Percentiles rank a stretch among this genome's conserved stretches.
Evolutionary conservation across 2,329 filamentous ascomycete species (phyloP).

Genomic region (Nemania serpens): DNA sequence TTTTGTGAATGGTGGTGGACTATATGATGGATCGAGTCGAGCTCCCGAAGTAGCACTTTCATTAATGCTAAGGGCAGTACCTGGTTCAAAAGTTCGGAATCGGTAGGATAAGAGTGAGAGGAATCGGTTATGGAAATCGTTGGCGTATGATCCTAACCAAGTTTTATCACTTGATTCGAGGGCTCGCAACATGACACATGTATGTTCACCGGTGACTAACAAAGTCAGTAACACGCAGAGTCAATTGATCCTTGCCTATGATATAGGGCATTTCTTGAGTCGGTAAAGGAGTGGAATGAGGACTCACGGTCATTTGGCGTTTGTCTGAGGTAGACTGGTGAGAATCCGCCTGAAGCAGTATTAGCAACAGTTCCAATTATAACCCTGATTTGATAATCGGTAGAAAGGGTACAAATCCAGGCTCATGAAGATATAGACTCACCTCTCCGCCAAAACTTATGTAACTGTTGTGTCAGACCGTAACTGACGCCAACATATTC

Average conservation of each 20-base stretch:
- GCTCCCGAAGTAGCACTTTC: conserved; percentile 80
- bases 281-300: neutral
- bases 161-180: conserved; percentile 67
- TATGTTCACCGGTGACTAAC: conserved; percentile 86
- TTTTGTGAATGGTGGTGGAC: conserved; percentile 67
- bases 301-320: conserved; percentile 77
- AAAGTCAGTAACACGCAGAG: conserved; percentile 13
- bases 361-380: conserved; percentile 4
- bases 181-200: conserved; percentile 93
- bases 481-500: conserved; percentile 97
- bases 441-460: conserved; percentile 94
- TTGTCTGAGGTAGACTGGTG: conserved; percentile 90
- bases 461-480: conserved; percentile 82
- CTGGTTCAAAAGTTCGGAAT: conserved; percentile 80
- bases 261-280: neutral
- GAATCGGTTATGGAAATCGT: conserved; percentile 96
- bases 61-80: conserved; percentile 83
- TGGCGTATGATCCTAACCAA: conserved; percentile 89
- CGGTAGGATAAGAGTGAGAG: conserved; percentile 87
- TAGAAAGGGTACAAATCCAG: too few relatives aligned
- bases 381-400: too few relatives aligned
- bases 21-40: conserved; percentile 63
- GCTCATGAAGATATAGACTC: conserved; percentile 12
- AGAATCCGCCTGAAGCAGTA: conserved; percentile 63
- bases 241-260: too few relatives aligned